A percentile compares a stretch with the other conserved stretches of the same genome.
Conservation (phyloP, 495 filamentous ascomycete species). For the Penicillium diatomitis region DNA sequence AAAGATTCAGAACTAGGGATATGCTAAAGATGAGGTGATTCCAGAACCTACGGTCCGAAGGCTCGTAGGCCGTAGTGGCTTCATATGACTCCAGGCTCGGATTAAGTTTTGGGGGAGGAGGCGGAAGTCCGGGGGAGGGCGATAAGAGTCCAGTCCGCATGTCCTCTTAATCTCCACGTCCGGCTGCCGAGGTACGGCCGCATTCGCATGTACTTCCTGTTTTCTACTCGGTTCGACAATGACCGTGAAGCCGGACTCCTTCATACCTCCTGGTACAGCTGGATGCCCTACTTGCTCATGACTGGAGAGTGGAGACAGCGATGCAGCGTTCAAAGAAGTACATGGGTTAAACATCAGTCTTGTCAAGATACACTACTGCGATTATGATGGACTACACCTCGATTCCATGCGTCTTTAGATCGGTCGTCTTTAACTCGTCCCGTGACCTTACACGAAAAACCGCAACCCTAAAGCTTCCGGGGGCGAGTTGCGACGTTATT, state of each 20-base stretch:
- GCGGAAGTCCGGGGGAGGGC: constrained; percentile 25
- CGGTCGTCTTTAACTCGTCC: too few relatives aligned
- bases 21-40: constrained; percentile 14
- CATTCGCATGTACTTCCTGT: too few relatives aligned
- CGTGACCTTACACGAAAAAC: too few relatives aligned
- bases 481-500: too few relatives aligned
- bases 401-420: too few relatives aligned
- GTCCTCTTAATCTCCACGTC: constrained; percentile 19
- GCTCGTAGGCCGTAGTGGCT: not conserved
- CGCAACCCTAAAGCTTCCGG: too few relatives aligned
- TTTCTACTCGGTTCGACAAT: too few relatives aligned
- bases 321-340: too few relatives aligned
- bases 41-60: constrained; percentile 16
- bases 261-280: not conserved
- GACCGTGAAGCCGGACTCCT: not conserved
- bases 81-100: not conserved
- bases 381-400: too few relatives aligned
- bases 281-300: not conserved
- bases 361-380: too few relatives aligned
- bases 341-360: too few relatives aligned
- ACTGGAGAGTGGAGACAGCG: too few relatives aligned
- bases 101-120: constrained; percentile 10
- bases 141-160: constrained; percentile 23
- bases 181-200: constrained; percentile 32
- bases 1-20: constrained; percentile 2